Percentiles rank a stretch among this genome's conserved stretches.
Evolutionary conservation across 495 filamentous ascomycete species (phyloP).

Genomic region (Podospora pseudopauciseta): DNA sequence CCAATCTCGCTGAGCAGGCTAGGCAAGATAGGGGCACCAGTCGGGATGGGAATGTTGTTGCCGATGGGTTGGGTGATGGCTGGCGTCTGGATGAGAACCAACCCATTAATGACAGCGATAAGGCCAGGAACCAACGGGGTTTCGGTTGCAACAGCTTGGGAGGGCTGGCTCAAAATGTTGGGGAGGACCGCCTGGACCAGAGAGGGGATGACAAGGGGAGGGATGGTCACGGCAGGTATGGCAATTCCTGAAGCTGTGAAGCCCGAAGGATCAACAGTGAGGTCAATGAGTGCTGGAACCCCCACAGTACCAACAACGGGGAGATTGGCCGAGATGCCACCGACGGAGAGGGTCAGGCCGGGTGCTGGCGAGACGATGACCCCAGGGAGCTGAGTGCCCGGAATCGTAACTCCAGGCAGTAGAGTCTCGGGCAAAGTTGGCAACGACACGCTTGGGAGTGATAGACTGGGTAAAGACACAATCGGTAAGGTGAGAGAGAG

Average conservation of each 20-base stretch:
- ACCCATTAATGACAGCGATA: not conserved
- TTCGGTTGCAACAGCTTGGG: slow-evolving; percentile 1
- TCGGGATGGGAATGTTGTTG: not conserved
- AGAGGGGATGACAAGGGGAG: not conserved
- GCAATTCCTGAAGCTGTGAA: not conserved
- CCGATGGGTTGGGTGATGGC: not conserved
- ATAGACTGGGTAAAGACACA: not conserved
- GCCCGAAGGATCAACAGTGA: not conserved
- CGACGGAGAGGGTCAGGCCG: not conserved
- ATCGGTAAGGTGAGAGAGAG: not conserved
- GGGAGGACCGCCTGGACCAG: slow-evolving; percentile 1
- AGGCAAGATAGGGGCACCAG: not conserved
- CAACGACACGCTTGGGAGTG: not conserved
- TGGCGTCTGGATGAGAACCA: not conserved
- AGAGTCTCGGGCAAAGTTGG: not conserved
- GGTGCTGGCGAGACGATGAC: not conserved
- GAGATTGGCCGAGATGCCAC: not conserved
- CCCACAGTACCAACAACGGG: not conserved
- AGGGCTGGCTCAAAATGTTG: slow-evolving; percentile 5
- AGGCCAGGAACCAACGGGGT: not conserved
- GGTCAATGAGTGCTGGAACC: not conserved
- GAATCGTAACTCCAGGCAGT: not conserved
- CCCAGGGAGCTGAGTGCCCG: not conserved
- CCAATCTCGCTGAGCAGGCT: slow-evolving; percentile 6
- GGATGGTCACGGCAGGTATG: not conserved